Evolutionary conservation across 106 monocot species (phyloP), one percentile per base, ranked within the genome.

Genomic region (Triglochin maritima): DNA sequence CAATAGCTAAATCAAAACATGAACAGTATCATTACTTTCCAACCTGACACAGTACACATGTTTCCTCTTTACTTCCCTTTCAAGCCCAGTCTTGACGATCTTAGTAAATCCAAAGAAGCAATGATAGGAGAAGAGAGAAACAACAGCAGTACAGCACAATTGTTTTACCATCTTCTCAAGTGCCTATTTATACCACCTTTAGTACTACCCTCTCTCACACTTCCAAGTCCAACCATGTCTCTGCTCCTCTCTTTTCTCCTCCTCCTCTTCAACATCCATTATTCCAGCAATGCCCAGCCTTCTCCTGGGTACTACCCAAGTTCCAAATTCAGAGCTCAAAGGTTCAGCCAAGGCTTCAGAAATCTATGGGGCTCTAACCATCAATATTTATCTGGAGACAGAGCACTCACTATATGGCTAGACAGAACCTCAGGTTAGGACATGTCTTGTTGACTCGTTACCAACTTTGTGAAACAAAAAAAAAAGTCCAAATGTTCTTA

Each of bases 251-350:
- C 3, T 29, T 15, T 66, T 53, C 42, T 41, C 29, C 66, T 66
- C 56, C 8, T 69, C n/a, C 4, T 65, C 47, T 52, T 70, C 49
- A 45, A 74, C 47, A 46, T 72, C 5, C 46, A 73, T 47, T 52
- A 62, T 41, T 60, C 29, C 4, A 50, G 41, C 73, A 64, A 54
- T 68, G 69, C 82, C 17, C 89, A 85, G 56, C 89, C 89, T 7
- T 85, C 84, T 2, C 85, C 89, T 9, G 89, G 85, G 4, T 82
- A 77, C 69, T 89, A 85, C 75, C 89, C 82, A n/a, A 85, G 89
- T 65, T 76, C 67, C 61, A 77, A 58, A 70, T 72, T 76, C 69
- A 64, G 60, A 53, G 2, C 74, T 9, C 3, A 53, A 5, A 17
- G 62, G 1, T 89, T 89, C 78, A 64, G 75, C 62, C 71, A 76